These are phyloP conservation scores for Globisporangium solare DNA, from an alignment of 352 stramenopile genomes.

Conservation along the genomic window DNA sequence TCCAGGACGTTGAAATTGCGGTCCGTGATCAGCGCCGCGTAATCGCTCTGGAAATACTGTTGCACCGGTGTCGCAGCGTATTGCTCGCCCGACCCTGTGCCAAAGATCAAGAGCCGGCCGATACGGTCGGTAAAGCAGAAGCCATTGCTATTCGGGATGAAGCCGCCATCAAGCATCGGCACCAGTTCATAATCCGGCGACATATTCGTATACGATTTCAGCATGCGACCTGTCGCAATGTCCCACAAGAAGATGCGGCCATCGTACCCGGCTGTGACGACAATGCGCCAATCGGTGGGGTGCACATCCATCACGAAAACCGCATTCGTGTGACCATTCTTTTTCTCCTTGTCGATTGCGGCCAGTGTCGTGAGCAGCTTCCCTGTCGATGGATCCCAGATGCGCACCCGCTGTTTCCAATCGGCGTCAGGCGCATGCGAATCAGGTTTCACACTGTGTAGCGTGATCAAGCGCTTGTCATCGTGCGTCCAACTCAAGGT, in stretches of 20 bases:
- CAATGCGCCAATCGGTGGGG: constrained; percentile 63
- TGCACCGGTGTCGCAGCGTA: constrained; percentile 64
- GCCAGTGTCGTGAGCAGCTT: constrained; percentile 59
- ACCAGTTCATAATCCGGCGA: constrained; percentile 55
- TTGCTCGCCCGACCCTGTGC: constrained; percentile 60
- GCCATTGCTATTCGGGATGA: constrained; percentile 55
- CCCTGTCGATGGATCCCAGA: constrained; percentile 55
- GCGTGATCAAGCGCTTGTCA: constrained; percentile 54
- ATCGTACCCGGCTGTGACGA: constrained; percentile 82
- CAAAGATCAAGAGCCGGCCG: constrained; percentile 76
- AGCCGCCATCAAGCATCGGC: constrained; percentile 69
- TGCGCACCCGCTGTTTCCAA: constrained; percentile 60
- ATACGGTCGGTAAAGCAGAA: constrained; percentile 85
- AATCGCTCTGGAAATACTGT: constrained; percentile 90
- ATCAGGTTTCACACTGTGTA: constrained; percentile 68
- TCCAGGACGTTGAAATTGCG: constrained; percentile 86
- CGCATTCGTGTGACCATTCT: constrained; percentile 69
- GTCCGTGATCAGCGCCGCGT: constrained; percentile 86
- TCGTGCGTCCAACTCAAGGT: constrained; percentile 62
- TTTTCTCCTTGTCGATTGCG: constrained; percentile 48
- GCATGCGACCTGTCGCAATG: constrained; percentile 57
- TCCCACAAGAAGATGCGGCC: constrained; percentile 83
- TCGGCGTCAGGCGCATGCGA: constrained; percentile 32
- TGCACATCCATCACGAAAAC: constrained; percentile 78
- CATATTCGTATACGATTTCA: constrained; percentile 60